Percentiles rank a stretch among this genome's conserved stretches.
Evolutionary conservation across 73 alveolate species (phyloP).

Genomic region (Paramecium caudatum): DNA sequence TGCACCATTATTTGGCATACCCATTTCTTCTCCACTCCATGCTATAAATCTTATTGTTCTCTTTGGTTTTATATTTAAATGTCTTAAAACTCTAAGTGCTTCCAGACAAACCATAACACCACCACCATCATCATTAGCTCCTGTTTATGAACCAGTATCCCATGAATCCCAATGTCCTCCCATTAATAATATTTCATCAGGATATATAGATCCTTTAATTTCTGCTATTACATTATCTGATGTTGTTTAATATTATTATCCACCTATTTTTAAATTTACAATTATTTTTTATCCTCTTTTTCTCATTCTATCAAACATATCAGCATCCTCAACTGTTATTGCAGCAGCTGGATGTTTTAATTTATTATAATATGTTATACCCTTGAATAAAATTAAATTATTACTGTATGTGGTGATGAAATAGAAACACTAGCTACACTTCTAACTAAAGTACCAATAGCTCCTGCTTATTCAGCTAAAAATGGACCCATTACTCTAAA

Average conservation of each 20-base stretch:
- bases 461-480: constrained; percentile 71
- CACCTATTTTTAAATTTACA: constrained; percentile 25
- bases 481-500: constrained; percentile 65
- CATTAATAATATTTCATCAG: constrained; percentile 64
- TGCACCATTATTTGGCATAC: constrained; percentile 72
- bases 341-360: constrained; percentile 74
- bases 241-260: constrained; percentile 6
- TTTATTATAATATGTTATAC: constrained; percentile 29
- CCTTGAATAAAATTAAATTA: background rate
- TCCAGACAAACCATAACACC: constrained; percentile 69
- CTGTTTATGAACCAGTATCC: constrained; percentile 75
- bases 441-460: constrained; percentile 68
- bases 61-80: constrained; percentile 64
- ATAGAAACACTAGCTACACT: constrained; percentile 65
- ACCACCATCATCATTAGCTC: constrained; percentile 80
- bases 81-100: constrained; percentile 44
- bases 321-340: constrained; percentile 73
- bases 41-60: constrained; percentile 78
- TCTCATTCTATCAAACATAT: constrained; percentile 73
- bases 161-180: constrained; percentile 79
- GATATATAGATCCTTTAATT: constrained; percentile 69
- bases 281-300: constrained; percentile 66
- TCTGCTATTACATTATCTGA: constrained; percentile 70
- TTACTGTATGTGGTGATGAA: constrained; percentile 76
- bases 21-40: constrained; percentile 81